These are phyloP conservation scores for Suillus paluster DNA, from an alignment of 768 basidiomycete genomes.

Conservation along the genomic window DNA sequence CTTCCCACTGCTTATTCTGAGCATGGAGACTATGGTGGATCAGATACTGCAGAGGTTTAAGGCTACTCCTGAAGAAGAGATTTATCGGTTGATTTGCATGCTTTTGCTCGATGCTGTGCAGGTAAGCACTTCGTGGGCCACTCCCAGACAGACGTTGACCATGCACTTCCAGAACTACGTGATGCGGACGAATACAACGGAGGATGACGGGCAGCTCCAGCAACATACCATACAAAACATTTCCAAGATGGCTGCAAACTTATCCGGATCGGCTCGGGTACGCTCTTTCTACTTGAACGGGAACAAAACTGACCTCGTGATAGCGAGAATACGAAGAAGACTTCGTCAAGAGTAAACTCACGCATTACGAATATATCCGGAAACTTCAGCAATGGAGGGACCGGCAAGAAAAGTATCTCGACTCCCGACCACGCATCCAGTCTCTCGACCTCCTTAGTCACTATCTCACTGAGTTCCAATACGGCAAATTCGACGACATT, in stretches of 20 bases:
- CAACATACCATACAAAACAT: slow-evolving; percentile 60
- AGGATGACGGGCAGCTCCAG: slow-evolving; percentile 70
- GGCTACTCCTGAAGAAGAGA: slow-evolving; percentile 87
- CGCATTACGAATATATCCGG: slow-evolving; percentile 84
- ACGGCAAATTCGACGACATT: slow-evolving; percentile 96
- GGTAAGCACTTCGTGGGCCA: slow-evolving; percentile 45
- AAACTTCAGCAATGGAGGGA: slow-evolving; percentile 94
- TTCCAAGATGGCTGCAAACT: slow-evolving; percentile 61
- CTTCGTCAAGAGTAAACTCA: slow-evolving; percentile 79
- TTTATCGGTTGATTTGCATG: slow-evolving; percentile 89
- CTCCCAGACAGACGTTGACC: not conserved
- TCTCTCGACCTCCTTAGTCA: slow-evolving; percentile 87
- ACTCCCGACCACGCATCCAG: slow-evolving; percentile 81
- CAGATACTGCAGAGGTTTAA: slow-evolving; percentile 92
- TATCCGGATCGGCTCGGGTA: slow-evolving; percentile 63
- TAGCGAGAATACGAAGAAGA: slow-evolving; percentile 92
- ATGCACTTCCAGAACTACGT: slow-evolving; percentile 60
- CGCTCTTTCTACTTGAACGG: slow-evolving; percentile 23
- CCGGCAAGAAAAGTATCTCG: slow-evolving; percentile 83
- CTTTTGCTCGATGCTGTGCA: slow-evolving; percentile 86
- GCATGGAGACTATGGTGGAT: slow-evolving; percentile 96
- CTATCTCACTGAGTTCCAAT: slow-evolving; percentile 97
- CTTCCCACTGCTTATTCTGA: slow-evolving; percentile 92
- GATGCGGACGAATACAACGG: slow-evolving; percentile 62
- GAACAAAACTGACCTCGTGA: slow-evolving; percentile 5